Base-by-base conservation (phyloP, 2,329 filamentous ascomycete species). In the Cucurbitaria berberidis region DNA sequence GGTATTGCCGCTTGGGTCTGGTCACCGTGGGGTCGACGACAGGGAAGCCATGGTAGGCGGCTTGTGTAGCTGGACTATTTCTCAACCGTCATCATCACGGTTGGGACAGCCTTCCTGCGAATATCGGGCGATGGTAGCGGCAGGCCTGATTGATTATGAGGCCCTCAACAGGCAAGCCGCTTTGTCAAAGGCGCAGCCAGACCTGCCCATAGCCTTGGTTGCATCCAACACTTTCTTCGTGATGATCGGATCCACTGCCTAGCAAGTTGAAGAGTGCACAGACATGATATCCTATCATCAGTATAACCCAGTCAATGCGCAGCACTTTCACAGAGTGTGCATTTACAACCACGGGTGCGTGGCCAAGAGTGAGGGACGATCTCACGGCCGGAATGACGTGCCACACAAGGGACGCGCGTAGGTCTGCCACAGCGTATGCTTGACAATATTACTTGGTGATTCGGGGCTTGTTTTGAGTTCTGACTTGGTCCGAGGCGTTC, bases 1-100 rank as follows among this genome's bases (percentile, higher is more conserved):
- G 66, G 67, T 62, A 56, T 66, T 72, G 56, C 71, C 65, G 53
- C 32, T 62, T 48, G 32, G 55, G 70, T 52, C 50, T 68, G 69
- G 68, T 63, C 47, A 57, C 64, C 64, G 68, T 72, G 68, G 67
- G 66, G 67, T 66, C 50, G 45, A 48, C 47, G 48, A 48, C 47
- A 50, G 35, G 53, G 55, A 56, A 55, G 49, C 26, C 45, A 45
- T 57, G 56, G 54, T 58, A 56, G 57, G 45, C 52, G 49, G 47
- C 53, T 57, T 44, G 43, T 48, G 38, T 36, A 54, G 46, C 39
- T 51, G 51, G 41, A 58, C 51, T 43, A 47, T 45, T 49, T 39
- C 41, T n/a, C 30, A 48, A 57, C 50, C 42, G 51, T 58, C 57
- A 54, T 58, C 57, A 55, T 57, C 41, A 46, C 51, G 45, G 45